A percentile compares a stretch with the other conserved stretches of the same genome.
These are phyloP conservation scores for Xylaria scruposa DNA, from an alignment of 495 filamentous ascomycete species.

Conservation along the genomic window DNA sequence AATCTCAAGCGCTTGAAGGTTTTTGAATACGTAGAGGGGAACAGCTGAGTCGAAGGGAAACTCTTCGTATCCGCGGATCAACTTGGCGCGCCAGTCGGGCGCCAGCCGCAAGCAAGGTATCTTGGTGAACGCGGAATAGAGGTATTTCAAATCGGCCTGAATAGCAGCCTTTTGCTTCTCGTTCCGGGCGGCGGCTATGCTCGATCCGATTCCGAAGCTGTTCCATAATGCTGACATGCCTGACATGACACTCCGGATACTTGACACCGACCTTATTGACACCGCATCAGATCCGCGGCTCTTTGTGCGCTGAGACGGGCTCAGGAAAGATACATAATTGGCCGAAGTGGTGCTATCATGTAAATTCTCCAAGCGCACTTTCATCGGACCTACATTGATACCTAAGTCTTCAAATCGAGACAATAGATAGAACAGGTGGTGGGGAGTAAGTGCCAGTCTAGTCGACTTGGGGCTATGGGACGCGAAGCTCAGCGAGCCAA, in stretches of 20 bases:
- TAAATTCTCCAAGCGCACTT: constrained; percentile 91
- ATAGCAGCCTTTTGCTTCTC: constrained; percentile 87
- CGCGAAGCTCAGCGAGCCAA: constrained; percentile 82
- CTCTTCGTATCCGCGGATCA: constrained; percentile 94
- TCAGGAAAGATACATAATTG: constrained; percentile 95
- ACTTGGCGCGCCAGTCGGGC: constrained; percentile 84
- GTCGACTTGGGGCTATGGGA: constrained; percentile 85
- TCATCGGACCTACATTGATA: constrained; percentile 93
- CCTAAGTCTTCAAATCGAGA: constrained; percentile 92
- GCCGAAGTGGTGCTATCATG: constrained; percentile 84
- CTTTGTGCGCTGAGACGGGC: constrained; percentile 75
- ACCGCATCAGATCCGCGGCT: constrained; percentile 80
- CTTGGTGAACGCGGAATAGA: constrained; percentile 98
- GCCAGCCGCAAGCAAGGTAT: constrained; percentile 89
- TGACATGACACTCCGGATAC: constrained; percentile 96
- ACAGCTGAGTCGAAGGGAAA: constrained; percentile 99
- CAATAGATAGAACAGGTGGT: constrained; percentile 95
- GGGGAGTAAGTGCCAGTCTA: constrained; percentile 92
- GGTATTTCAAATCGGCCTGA: constrained; percentile 87
- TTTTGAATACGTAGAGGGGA: constrained; percentile 93
- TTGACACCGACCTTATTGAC: constrained; percentile 94
- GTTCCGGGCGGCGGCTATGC: constrained; percentile 75
- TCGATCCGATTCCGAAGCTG: constrained; percentile 77
- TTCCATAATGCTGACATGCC: constrained; percentile 93
- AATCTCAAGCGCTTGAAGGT: constrained; percentile 89